Evolutionary conservation across 2,329 filamentous ascomycete species (phyloP), one percentile per base, ranked within the genome.

Genomic region (Colletotrichum noveboracense): DNA sequence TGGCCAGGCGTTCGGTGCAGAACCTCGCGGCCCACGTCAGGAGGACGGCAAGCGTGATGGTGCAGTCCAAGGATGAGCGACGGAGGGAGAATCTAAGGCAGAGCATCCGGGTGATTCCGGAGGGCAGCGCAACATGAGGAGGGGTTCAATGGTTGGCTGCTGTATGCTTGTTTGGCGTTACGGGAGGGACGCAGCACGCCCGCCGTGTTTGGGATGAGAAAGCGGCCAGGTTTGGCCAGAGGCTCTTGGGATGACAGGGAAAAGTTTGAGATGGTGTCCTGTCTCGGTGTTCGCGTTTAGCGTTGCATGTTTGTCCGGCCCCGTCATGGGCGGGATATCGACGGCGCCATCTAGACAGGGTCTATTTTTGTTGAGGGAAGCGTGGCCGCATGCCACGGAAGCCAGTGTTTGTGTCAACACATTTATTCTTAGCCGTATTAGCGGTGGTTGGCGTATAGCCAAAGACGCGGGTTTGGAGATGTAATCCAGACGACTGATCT

Each of bases 21-120:
- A 60, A 58, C 14, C 26, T 79, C 10, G 65, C 76, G 67, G 73
- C 75, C n/a, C 75, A 77, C 34, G 77, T 78, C 36, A 78, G 55
- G 73, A 66, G 65, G 52, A 77, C 74, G 52, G 70, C 70, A 13
- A 73, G 64, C 30, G 60, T 48, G 24, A 69, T 76, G 60, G 76
- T 70, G 8, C 56, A 74, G 61, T 65, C 70, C 34, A 81, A 79
- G 55, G 79, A 80, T 18, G 84, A 87, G 67, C 82, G 80, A 76
- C 79, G 83, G 74, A 80, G 84, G 26, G 81, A 83, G 38, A 81
- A 82, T 28, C 76, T 87, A 62, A 83, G 83, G 78, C 82, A 81
- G 55, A 83, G 82, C 26, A 86, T 87, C 67, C 81, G 80, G 67
- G 80, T 84, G 70, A 77, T 86, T 36, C 80, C 71, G 73, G 70